These are phyloP conservation scores for Phaffia tasmanica DNA, from an alignment of 768 basidiomycete genomes.

Conservation along the genomic window DNA sequence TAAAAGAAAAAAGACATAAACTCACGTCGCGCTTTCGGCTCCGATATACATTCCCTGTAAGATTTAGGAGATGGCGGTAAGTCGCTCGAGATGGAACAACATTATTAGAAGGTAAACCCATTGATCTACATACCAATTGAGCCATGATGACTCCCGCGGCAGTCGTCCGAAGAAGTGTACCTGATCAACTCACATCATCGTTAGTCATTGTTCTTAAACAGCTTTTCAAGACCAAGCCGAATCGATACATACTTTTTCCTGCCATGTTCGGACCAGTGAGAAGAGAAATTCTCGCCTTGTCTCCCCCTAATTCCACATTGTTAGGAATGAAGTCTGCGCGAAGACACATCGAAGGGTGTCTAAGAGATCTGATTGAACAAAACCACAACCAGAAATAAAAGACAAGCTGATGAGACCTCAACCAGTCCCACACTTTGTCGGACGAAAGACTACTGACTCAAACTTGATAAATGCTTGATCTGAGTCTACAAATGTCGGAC, in stretches of 20 bases:
- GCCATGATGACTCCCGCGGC: conserved; percentile 84
- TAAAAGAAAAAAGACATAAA: not conserved
- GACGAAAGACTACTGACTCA: conserved; percentile 68
- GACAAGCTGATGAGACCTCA: conserved; percentile 29
- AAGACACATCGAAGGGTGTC: conserved; percentile 26
- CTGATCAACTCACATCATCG: conserved; percentile 51
- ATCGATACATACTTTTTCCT: conserved; percentile 49
- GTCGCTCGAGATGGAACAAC: conserved; percentile 6
- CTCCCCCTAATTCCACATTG: conserved; percentile 71
- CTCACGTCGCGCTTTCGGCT: not conserved
- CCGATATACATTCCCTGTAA: not conserved
- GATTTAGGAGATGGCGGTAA: not conserved
- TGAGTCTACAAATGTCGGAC: conserved; percentile 75
- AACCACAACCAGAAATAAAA: not conserved
- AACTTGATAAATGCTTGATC: conserved; percentile 77
- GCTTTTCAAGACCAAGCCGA: not conserved
- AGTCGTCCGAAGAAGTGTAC: conserved; percentile 90
- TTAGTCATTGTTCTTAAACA: not conserved
- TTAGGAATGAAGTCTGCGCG: conserved; percentile 78
- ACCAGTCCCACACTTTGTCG: conserved; percentile 57
- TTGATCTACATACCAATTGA: conserved; percentile 93
- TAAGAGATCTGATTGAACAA: not conserved
- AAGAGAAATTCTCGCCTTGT: conserved; percentile 57
- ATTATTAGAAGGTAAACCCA: conserved; percentile 41
- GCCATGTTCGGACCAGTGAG: conserved; percentile 60